Evolutionary conservation across 208 protist species (phyloP), one percentile per base, ranked within the genome.

Genomic region (Trypanosoma caninum): DNA sequence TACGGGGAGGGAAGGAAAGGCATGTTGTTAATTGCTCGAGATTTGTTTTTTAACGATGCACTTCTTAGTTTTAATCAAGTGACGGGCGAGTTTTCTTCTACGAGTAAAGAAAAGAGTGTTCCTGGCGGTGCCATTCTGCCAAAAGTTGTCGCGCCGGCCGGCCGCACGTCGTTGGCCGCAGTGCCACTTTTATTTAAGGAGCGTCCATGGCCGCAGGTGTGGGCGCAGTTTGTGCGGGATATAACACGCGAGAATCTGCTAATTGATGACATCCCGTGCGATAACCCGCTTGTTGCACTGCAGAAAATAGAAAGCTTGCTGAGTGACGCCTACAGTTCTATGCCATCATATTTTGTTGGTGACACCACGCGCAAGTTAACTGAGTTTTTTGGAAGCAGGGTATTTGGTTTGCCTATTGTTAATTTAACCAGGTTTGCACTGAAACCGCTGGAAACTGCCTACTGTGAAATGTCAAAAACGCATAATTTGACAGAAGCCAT

Each of bases 181-280:
- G 41, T 37, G 22, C 50, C 65, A 42, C 9, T 27, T 22, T 18
- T 34, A 18, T 64, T 71, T 46, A 23, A 50, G 18, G 3, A 37
- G 3, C 57, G 41, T 22, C 35, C 40, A 10, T 71, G 65, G 65
- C 45, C 46, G 3, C 22, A 37, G 31, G 65, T 71, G 11, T 71
- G 65, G 65, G 40, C 25, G n/a, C 65, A 71, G 41, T 71, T 71
- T 54, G 50, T 45, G 27, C 65, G 65, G 10, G 65, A 71, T 46
- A 25, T 71, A 34, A 3, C 37, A 18, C 45, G 65, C 45, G 57
- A 71, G 38, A 54, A 34, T 18, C 57, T 71, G 0, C 35, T 65
- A 18, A 46, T 71, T 30, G 51, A 65, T 28, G 57, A 41, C 1
- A 28, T 40, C 8, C 47, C 4, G 23, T 57, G 33, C 41, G 33